Base-by-base conservation (phyloP, 106 monocot species). In the Dendrobium huoshanense region DNA sequence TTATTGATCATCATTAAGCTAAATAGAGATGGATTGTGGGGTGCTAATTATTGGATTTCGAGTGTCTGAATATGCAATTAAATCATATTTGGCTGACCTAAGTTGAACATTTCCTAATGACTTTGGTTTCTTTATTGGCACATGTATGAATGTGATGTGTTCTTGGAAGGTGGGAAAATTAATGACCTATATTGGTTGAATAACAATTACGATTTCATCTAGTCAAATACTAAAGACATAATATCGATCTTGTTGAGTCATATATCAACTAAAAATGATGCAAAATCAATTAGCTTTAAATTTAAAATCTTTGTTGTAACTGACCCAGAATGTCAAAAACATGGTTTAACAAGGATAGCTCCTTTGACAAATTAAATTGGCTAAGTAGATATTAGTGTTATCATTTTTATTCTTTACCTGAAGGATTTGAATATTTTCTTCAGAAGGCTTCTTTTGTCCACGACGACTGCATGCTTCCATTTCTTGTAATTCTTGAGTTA, bases 401-500 rank as follows among this genome's bases (percentile, higher is more conserved):
- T 19, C 22, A n/a, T 61, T 20, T 74, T 49, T 76, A 95, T 61
- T 61, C 61, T 65, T 64, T 73, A 95, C 98, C 89, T 99, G 98
- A 81, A 99, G 91, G 67, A 87, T 84, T 80, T 95, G 98, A 78
- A 84, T 99, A 84, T 89, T 83, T 85, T 99, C 98, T 87, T 99
- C 98, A 76, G 89, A 87, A 72, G 93, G 74, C 77, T 99, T 99
- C 84, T 99, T 99, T 82, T 89, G 91, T 29, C 88, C 89, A 84
- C 92, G 94, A 76, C 92, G 98, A 80, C 80, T 83, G 41, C 88
- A 89, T 41, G 92, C 85, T 79, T 99, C 95, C 89, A 93, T 80
- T 24, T 99, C 95, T 90, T 99, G 95, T 74, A 99, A 79, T 80
- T 99, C 92, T 88, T 99, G 98, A 17, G 82, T 88, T 47, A 99